A percentile compares a stretch with the other conserved stretches of the same genome.
phyloP scores from a whole-genome alignment of 1,284 basidiomycete genomes.

The Cryptococcus hybrid region DNA sequence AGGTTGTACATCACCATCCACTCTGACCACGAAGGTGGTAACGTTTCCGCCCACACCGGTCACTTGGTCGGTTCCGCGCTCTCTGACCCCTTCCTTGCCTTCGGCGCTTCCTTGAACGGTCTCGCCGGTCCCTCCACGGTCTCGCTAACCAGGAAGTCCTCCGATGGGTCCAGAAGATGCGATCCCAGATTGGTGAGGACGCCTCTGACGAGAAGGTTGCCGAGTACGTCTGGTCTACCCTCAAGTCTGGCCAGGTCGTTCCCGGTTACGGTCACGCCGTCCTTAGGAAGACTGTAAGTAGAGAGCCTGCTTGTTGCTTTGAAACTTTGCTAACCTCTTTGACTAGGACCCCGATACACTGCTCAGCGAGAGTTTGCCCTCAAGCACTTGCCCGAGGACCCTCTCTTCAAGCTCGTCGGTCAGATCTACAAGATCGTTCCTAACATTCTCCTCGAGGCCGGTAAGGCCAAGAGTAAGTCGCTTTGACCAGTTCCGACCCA shows the following conservation, averaged over 20 bases:
- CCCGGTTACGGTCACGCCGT: constrained; percentile 97
- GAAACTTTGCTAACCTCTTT: not conserved
- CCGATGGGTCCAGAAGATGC: constrained; percentile 84
- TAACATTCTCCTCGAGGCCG: constrained; percentile 86
- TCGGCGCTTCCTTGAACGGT: constrained; percentile 90
- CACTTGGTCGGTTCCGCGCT: constrained; percentile 97
- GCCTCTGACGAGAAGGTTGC: constrained; percentile 80
- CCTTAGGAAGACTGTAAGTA: constrained; percentile 73
- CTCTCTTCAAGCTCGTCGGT: constrained; percentile 88
- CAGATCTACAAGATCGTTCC: constrained; percentile 94
- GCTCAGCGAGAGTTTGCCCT: constrained; percentile 93
- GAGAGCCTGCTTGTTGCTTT: not conserved
- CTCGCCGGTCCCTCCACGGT: constrained; percentile 93
- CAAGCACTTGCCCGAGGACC: constrained; percentile 82
- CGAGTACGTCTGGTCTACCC: constrained; percentile 89
- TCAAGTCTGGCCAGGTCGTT: constrained; percentile 88
- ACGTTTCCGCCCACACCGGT: constrained; percentile 95
- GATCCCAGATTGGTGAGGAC: constrained; percentile 73
- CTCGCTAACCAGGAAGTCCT: constrained; percentile 97
- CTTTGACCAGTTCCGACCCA: constrained; percentile 11
- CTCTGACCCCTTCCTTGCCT: constrained; percentile 96
- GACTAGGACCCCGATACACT: constrained; percentile 80
- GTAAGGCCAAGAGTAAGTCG: constrained; percentile 78
- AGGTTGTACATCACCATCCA: constrained; percentile 98
- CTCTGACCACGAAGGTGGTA: constrained; percentile 98